Conservation (phyloP, 208 protist genomes). For the Naegleria fowleri region DNA sequence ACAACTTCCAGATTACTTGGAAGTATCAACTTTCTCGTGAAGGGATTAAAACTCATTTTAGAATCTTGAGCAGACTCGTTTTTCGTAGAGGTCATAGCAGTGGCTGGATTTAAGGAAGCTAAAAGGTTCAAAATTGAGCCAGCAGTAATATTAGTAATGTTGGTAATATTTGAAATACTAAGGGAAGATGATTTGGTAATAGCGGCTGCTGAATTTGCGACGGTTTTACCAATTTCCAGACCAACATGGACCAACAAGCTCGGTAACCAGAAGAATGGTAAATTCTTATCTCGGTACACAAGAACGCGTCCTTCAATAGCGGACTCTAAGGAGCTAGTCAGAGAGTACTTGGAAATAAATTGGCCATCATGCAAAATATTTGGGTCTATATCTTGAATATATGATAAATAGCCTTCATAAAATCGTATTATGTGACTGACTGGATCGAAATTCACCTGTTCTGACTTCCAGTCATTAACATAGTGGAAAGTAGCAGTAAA, state of each 20-base stretch:
- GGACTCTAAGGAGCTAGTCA: background rate
- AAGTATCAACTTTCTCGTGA: background rate
- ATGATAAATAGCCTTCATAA: constrained; percentile 10
- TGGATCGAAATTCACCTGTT: background rate
- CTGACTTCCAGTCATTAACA: constrained; percentile 13
- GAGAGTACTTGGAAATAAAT: background rate
- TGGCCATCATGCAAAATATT: background rate
- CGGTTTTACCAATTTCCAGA: background rate
- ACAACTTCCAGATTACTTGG: background rate
- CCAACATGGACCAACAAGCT: background rate
- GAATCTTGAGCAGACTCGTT: background rate
- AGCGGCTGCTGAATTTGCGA: background rate
- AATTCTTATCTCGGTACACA: background rate
- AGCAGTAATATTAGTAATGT: background rate
- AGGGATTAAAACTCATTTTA: background rate
- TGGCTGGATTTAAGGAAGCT: background rate
- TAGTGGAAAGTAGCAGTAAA: background rate
- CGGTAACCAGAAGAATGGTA: background rate
- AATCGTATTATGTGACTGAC: constrained; percentile 4
- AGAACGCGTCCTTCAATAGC: background rate
- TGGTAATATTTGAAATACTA: background rate
- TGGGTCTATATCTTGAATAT: background rate
- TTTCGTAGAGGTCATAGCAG: background rate
- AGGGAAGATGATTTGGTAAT: background rate
- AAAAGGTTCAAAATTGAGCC: background rate